Conservation (phyloP, 352 stramenopile genomes). For the Pythium biforme region DNA sequence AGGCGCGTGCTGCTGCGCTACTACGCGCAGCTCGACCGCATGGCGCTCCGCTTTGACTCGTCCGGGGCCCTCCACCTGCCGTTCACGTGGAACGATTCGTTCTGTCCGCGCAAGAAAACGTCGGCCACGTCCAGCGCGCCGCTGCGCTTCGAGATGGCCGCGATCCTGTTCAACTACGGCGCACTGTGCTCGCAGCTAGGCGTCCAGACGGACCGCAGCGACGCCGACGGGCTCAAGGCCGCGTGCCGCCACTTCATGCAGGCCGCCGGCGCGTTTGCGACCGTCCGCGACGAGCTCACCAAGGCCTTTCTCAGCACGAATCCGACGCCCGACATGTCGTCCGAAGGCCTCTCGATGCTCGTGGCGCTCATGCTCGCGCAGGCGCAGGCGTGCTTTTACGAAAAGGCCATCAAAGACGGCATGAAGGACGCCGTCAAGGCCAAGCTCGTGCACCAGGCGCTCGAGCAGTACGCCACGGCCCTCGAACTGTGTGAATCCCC, state of each 20-base stretch:
- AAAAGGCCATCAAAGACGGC: constrained; percentile 89
- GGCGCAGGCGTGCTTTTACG: constrained; percentile 90
- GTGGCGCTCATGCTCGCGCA: constrained; percentile 79
- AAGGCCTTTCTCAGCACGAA: constrained; percentile 34
- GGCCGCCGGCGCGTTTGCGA: constrained; percentile 69
- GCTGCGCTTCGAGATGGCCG: constrained; percentile 74
- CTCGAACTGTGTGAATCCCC: constrained; percentile 60
- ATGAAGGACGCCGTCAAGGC: constrained; percentile 83
- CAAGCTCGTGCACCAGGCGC: constrained; percentile 78
- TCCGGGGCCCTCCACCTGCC: constrained; percentile 46
- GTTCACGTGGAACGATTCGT: constrained; percentile 92
- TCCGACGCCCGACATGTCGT: constrained; percentile 57
- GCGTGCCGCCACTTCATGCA: constrained; percentile 86
- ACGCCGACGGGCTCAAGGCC: constrained; percentile 74
- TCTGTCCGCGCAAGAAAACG: constrained; percentile 85
- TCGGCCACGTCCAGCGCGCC: constrained; percentile 43
- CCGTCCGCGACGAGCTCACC: constrained; percentile 57
- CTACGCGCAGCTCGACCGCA: constrained; percentile 67
- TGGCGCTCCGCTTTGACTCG: constrained; percentile 58
- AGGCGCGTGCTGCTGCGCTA: constrained; percentile 75
- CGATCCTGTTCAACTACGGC: constrained; percentile 88
- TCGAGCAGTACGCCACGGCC: constrained; percentile 60
- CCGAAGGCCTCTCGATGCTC: constrained; percentile 69
- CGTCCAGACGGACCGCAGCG: constrained; percentile 73
- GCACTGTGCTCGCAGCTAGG: constrained; percentile 81